Evolutionary conservation across 345 rosid species (phyloP), one percentile per base, ranked within the genome.

Genomic region (Hypericum androsaemum): DNA sequence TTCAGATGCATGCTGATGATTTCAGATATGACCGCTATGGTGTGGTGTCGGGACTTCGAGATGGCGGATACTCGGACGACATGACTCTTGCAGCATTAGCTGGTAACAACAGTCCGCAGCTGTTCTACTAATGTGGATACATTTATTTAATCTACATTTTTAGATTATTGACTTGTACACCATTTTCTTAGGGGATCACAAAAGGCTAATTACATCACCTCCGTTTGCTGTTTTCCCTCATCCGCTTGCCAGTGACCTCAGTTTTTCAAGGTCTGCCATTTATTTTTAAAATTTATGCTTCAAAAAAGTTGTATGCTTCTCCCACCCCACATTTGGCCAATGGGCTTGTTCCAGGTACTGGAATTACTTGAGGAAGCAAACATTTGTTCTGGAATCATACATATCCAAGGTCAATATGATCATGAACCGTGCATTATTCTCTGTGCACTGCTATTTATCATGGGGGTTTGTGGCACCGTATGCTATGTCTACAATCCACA

Each of bases 1-100:
- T 78, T 59, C 79, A 92, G 98, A 92, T 92, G 98, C 98, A 88
- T 71, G 98, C 98, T 37, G 90, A 92, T 80, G 97, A 92, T 81
- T 92, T 92, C 71, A 85, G 98, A 76, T 64, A 64, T 64, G 95
- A 92, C 67, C 81, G 78, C 41, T 77, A 61, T 58, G 97, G 98
- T 46, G 95, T 92, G 64, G 90, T 77, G 60, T 83, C 98, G 12
- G 94, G 86, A 61, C 90, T 92, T 67, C 80, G 72, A 52, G 95
- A 88, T 78, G 98, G 98, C 67, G 98, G 98, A 74, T 92, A 92
- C 67, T 92, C 97, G 11, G 98, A 92, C 73, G 98, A 92, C 72
- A 92, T 92, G 98, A 92, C 98, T 52, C 97, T 92, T 65, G 98
- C 97, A 17, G 83, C 98, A 60, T 61, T 88, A 64, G 82, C 98